Evolutionary conservation across 2,329 filamentous ascomycete species (phyloP).

Genomic region (Zymoseptoria ardabiliae): DNA sequence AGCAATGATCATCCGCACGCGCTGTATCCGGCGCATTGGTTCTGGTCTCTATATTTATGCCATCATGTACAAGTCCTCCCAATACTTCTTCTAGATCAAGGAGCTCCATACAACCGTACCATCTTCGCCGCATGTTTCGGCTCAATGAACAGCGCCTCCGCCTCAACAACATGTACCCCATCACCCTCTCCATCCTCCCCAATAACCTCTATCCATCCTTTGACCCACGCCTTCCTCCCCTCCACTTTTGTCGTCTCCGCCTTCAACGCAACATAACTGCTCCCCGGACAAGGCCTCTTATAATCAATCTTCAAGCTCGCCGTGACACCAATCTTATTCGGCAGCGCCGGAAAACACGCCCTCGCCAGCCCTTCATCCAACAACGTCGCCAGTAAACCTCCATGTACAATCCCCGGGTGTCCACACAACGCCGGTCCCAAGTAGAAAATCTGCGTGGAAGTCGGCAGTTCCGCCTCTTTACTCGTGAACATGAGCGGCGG

Average conservation of each 20-base stretch:
- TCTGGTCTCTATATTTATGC: constrained; percentile 2
- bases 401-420: constrained; percentile 84
- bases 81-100: neutral
- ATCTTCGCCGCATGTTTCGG: constrained; percentile 66
- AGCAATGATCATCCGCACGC: too few relatives aligned
- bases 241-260: constrained; percentile 79
- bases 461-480: constrained; percentile 46
- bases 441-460: constrained; percentile 61
- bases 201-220: constrained; percentile 76
- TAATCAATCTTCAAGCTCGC: constrained; percentile 80
- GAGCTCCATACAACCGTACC: constrained; percentile 27
- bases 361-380: constrained; percentile 83
- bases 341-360: constrained; percentile 81
- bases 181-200: constrained; percentile 44
- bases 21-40: neutral
- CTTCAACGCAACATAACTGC: constrained; percentile 67
- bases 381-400: constrained; percentile 83
- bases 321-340: constrained; percentile 78
- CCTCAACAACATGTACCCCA: constrained; percentile 67
- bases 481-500: constrained; percentile 75
- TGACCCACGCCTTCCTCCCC: constrained; percentile 90
- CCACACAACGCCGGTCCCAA: constrained; percentile 76
- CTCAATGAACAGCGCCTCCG: constrained; percentile 79
- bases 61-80: neutral
- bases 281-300: constrained; percentile 68